These are phyloP conservation scores for Aspergillus awamori DNA, from an alignment of 2,329 filamentous ascomycete genomes.

Conservation along the genomic window DNA sequence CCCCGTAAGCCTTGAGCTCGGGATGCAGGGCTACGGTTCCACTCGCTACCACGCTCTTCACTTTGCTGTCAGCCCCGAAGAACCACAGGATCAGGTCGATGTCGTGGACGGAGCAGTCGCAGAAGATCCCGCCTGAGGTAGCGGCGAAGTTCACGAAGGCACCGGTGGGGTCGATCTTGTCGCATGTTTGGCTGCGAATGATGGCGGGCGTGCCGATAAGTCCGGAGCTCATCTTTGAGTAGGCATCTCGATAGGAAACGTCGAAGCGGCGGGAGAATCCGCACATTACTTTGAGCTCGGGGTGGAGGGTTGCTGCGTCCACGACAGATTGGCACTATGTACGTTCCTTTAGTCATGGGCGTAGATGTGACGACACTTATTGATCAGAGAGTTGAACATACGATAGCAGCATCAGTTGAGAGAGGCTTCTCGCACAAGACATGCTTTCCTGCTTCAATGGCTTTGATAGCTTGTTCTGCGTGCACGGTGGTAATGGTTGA, in stretches of 20 bases:
- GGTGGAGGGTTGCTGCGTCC: conserved; percentile 56
- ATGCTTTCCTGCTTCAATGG: conserved; percentile 56
- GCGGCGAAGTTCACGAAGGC: conserved; percentile 70
- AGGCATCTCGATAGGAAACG: conserved; percentile 64
- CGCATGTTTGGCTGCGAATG: conserved; percentile 67
- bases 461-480: conserved; percentile 58
- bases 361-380: no score
- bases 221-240: conserved; percentile 55
- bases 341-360: background rate
- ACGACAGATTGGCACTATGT: conserved; percentile 63
- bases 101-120: conserved; percentile 71
- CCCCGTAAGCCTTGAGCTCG: conserved; percentile 58
- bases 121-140: conserved; percentile 68
- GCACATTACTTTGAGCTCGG: conserved; percentile 67
- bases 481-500: conserved; percentile 58
- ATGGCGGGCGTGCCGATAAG: conserved; percentile 63
- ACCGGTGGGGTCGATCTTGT: conserved; percentile 64
- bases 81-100: conserved; percentile 68
- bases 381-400: background rate
- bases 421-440: conserved; percentile 58
- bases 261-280: conserved; percentile 70
- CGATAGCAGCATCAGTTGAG: conserved; percentile 46
- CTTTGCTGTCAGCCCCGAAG: conserved; percentile 56
- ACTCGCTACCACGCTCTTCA: conserved; percentile 59
- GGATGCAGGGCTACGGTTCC: conserved; percentile 63